phyloP scores from a whole-genome alignment of 78 protist species.

The Guillardia theta region DNA sequence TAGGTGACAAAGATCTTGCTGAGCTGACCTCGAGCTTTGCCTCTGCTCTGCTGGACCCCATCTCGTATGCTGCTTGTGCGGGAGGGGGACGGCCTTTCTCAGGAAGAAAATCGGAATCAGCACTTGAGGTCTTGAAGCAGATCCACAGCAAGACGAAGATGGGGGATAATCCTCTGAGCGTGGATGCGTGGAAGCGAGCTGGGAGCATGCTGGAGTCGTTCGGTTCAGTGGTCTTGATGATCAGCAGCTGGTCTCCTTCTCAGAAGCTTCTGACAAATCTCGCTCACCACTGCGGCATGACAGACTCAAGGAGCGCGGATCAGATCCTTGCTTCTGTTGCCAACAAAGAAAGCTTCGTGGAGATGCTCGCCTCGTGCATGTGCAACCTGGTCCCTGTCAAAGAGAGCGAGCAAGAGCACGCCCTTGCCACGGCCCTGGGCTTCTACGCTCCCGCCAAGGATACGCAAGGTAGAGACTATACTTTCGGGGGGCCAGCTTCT shows the following conservation, averaged over 20 bases:
- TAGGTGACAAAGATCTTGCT: not conserved
- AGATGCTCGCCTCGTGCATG: too few relatives aligned
- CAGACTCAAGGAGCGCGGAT: not conserved
- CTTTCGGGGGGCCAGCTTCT: too few relatives aligned
- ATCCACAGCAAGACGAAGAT: not conserved
- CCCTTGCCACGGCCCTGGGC: too few relatives aligned
- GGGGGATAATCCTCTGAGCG: not conserved
- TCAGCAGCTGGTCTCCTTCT: not conserved
- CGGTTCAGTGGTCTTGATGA: not conserved
- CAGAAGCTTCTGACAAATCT: not conserved
- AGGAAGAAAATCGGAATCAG: not conserved
- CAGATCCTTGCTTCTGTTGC: not conserved
- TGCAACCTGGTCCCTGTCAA: too few relatives aligned
- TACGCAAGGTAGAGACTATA: too few relatives aligned
- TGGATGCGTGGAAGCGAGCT: not conserved
- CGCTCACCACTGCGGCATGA: not conserved
- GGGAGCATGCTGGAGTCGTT: not conserved
- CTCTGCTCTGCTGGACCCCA: not conserved
- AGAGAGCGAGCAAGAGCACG: too few relatives aligned
- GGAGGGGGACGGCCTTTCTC: not conserved
- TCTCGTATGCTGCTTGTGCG: not conserved
- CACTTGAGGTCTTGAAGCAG: not conserved
- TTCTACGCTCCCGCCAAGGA: too few relatives aligned
- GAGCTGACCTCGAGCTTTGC: not conserved
- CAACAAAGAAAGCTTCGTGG: too few relatives aligned